phyloP scores from a whole-genome alignment of 1,284 basidiomycete genomes.

The Mixia osmundae region DNA sequence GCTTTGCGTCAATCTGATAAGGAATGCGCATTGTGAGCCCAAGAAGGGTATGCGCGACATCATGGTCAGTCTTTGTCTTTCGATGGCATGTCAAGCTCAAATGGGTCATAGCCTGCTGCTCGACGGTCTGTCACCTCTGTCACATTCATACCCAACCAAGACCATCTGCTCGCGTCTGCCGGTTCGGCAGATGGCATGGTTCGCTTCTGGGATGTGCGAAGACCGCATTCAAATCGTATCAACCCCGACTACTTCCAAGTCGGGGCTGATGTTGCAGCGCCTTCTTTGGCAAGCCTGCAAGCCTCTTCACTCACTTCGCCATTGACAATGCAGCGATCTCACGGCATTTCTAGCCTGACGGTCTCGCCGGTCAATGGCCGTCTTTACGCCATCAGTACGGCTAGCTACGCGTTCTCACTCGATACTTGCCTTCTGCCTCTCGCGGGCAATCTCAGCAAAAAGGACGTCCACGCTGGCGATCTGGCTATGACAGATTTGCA shows the following conservation, averaged over 20 bases:
- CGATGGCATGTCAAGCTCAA: constrained; percentile 3
- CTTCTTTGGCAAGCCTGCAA: not conserved
- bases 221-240: constrained; percentile 14
- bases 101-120: not conserved
- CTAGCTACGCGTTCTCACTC: constrained; percentile 10
- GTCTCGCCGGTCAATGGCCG: constrained; percentile 14
- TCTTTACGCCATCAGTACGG: constrained; percentile 14
- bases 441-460: too few species aligned
- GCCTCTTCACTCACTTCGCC: not conserved
- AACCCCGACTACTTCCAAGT: constrained; percentile 14
- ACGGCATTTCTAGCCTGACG: constrained; percentile 15
- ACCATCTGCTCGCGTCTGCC: constrained; percentile 15
- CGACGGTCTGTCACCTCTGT: constrained; percentile 15
- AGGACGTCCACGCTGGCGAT: not conserved
- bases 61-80: not conserved
- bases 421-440: not conserved
- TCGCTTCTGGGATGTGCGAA: constrained; percentile 18
- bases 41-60: constrained; percentile 4
- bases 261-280: constrained; percentile 11
- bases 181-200: constrained; percentile 15
- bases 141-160: constrained; percentile 11
- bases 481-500: constrained; percentile 9
- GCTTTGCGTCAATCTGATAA: constrained; percentile 9
- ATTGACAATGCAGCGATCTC: constrained; percentile 4
- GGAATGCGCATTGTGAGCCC: constrained; percentile 14